Percentiles rank a stretch among this genome's conserved stretches.
Conservation (phyloP, 148 eudicot species). For the Fagopyrum esculentum region DNA sequence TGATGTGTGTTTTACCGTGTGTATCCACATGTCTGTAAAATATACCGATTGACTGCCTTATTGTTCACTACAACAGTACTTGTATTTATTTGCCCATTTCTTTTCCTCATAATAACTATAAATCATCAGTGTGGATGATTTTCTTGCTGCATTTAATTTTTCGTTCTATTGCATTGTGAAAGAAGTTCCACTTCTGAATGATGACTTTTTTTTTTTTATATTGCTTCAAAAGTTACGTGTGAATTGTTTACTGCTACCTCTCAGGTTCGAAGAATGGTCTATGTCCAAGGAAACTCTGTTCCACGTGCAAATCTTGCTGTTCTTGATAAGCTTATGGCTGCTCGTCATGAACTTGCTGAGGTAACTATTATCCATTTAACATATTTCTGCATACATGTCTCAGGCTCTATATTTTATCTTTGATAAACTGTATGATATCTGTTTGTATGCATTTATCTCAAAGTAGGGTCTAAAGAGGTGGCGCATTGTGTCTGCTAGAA, state of each 20-base stretch:
- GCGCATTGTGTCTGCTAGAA: neutral
- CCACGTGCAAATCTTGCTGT: slow-evolving; percentile 87
- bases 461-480: neutral
- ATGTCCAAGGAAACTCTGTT: slow-evolving; percentile 64
- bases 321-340: slow-evolving; percentile 79
- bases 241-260: neutral
- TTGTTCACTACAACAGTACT: no score
- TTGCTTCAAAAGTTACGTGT: neutral
- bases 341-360: slow-evolving; percentile 94
- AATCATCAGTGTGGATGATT: no score
- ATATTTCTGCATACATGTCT: neutral
- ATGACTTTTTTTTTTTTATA: no score
- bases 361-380: slow-evolving; percentile 23
- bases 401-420: neutral
- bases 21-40: no score
- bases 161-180: no score
- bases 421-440: neutral
- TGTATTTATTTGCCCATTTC: no score
- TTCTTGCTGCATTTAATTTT: no score
- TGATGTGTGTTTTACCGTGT: no score
- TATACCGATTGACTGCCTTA: no score
- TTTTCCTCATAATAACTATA: no score
- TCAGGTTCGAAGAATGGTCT: slow-evolving; percentile 88
- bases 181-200: no score
- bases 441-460: neutral